Conservation (phyloP, 2,329 filamentous ascomycete genomes). For the Hyphodiscus sp. region DNA sequence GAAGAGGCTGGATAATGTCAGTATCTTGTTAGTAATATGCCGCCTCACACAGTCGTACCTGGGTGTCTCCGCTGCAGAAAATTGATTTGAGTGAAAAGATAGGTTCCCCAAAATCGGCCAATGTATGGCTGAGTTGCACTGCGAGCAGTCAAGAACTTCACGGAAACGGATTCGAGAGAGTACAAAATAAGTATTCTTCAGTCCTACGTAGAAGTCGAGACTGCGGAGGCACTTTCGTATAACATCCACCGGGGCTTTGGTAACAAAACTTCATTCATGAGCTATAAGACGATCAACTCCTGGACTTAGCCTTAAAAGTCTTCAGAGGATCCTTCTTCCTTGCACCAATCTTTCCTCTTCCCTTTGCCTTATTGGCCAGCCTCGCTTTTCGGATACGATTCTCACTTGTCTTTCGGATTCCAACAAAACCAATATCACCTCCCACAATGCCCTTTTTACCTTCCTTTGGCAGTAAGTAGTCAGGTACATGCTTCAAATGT, state of each 20-base stretch:
- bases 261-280: background rate
- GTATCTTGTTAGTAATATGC: too few species aligned
- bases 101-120: too few species aligned
- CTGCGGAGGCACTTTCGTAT: too few species aligned
- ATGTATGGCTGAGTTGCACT: too few species aligned
- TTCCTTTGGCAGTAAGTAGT: slow-evolving; percentile 78
- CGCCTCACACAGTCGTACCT: too few species aligned
- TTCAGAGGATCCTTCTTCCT: slow-evolving; percentile 79
- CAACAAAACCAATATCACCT: slow-evolving; percentile 70
- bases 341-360: slow-evolving; percentile 47
- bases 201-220: too few species aligned
- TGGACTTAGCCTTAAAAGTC: slow-evolving; percentile 62
- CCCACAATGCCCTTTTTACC: slow-evolving; percentile 61
- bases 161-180: too few species aligned
- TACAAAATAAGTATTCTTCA: too few species aligned
- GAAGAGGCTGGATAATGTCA: too few species aligned
- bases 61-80: too few species aligned
- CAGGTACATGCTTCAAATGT: slow-evolving; percentile 89
- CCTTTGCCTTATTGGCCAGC: slow-evolving; percentile 39
- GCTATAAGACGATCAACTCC: slow-evolving; percentile 6
- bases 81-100: too few species aligned
- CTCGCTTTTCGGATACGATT: slow-evolving; percentile 38
- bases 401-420: slow-evolving; percentile 48
- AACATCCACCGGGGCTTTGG: background rate
- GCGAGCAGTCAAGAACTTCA: too few species aligned